phyloP scores from a whole-genome alignment of 208 protist species.

The Wallacemonas rigidus region DNA sequence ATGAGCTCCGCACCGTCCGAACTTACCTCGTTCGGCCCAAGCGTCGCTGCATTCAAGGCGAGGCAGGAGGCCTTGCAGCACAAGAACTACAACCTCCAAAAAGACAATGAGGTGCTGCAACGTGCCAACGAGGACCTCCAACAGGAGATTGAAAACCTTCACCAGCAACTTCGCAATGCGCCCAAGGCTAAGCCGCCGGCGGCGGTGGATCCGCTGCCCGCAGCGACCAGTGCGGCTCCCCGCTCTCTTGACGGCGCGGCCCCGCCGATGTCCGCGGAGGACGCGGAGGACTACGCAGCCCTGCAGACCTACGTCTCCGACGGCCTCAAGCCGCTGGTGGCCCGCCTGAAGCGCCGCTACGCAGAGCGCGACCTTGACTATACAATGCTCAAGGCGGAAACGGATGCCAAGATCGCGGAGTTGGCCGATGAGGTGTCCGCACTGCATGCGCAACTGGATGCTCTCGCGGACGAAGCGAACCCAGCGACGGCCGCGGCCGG shows the following conservation, averaged over 20 bases:
- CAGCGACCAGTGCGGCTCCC: not conserved
- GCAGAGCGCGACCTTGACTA: slow-evolving; percentile 21
- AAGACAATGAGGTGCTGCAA: slow-evolving; percentile 26
- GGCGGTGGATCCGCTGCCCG: too few species aligned
- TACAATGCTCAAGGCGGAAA: not conserved
- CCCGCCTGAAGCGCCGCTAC: slow-evolving; percentile 20
- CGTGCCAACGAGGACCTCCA: slow-evolving; percentile 26
- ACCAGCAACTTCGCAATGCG: not conserved
- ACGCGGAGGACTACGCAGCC: slow-evolving; percentile 18
- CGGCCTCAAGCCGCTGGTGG: slow-evolving; percentile 18
- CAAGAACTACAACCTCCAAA: slow-evolving; percentile 17
- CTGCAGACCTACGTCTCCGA: slow-evolving; percentile 19
- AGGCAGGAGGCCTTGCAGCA: not conserved
- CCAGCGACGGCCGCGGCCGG: too few species aligned
- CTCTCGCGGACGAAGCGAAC: too few species aligned
- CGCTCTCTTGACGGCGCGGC: not conserved
- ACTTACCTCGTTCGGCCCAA: not conserved
- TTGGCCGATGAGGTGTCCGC: too few species aligned
- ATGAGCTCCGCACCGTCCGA: not conserved
- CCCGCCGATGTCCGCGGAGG: not conserved
- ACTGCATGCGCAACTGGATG: too few species aligned
- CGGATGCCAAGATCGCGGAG: not conserved
- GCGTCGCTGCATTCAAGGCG: not conserved
- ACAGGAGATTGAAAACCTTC: not conserved
- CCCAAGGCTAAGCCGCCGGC: too few species aligned